These are phyloP conservation scores for Kalanchoe fedtschenkoi DNA, from an alignment of 164 flowering plant species.

Conservation along the genomic window DNA sequence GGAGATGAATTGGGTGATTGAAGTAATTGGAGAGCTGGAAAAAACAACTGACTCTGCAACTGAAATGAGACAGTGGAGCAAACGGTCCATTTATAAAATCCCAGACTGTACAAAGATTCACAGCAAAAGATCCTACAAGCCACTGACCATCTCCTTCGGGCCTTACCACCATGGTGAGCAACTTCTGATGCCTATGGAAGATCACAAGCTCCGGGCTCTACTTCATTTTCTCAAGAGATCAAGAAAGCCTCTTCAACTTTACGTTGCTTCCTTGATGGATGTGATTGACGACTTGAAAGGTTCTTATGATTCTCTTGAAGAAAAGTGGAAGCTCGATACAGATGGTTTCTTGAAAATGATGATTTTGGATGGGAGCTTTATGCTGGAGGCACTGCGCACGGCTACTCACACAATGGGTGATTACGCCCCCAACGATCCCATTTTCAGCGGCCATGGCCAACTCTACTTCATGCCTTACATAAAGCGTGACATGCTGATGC, in stretches of 20 bases:
- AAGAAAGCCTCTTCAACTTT: constrained; percentile 15
- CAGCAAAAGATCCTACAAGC: constrained; percentile 26
- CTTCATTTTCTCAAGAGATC: constrained; percentile 36
- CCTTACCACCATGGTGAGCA: constrained; percentile 40
- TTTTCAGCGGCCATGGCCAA: constrained; percentile 47
- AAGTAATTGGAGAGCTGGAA: background rate
- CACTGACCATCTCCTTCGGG: constrained; percentile 37
- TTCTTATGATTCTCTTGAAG: constrained; percentile 25
- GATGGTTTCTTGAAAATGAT: constrained; percentile 28
- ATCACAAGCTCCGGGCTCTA: constrained; percentile 46
- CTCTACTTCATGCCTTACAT: constrained; percentile 33
- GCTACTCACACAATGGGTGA: constrained; percentile 15
- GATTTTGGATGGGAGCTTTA: constrained; percentile 45
- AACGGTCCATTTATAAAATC: constrained; percentile 22
- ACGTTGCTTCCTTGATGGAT: constrained; percentile 13
- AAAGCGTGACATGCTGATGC: constrained; percentile 52
- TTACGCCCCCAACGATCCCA: constrained; percentile 40
- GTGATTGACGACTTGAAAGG: constrained; percentile 23
- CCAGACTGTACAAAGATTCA: constrained; percentile 18
- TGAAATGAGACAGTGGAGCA: constrained; percentile 13
- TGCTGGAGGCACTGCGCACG: constrained; percentile 35
- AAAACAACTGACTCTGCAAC: background rate
- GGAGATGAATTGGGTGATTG: background rate
- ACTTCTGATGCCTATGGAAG: constrained; percentile 17
- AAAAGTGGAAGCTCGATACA: constrained; percentile 16